A percentile compares a stretch with the other conserved stretches of the same genome.
phyloP scores from a whole-genome alignment of 495 filamentous ascomycete species.

The Penicillium crystallinum region DNA sequence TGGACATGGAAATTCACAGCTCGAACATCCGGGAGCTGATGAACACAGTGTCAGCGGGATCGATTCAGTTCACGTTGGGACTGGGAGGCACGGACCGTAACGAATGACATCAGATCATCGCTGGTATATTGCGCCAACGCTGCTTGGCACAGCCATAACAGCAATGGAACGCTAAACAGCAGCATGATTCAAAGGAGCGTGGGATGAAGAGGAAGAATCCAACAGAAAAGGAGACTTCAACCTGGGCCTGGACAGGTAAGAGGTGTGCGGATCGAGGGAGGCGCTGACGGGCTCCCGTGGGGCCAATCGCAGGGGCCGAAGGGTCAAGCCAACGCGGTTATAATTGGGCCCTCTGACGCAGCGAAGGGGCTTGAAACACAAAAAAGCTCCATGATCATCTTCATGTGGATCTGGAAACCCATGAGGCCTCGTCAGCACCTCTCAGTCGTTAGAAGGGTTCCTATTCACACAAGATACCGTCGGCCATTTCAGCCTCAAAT shows the following conservation, averaged over 20 bases:
- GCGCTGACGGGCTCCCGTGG: neutral
- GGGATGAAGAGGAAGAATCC: neutral
- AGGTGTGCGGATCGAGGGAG: neutral
- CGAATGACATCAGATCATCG: conserved; percentile 8
- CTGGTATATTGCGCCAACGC: conserved; percentile 6
- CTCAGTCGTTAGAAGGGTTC: neutral
- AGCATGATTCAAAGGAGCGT: conserved; percentile 5
- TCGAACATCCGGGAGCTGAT: conserved; percentile 25
- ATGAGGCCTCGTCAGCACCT: conserved; percentile 4
- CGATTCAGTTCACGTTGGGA: neutral
- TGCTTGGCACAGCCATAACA: conserved; percentile 8
- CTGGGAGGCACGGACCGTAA: conserved; percentile 1
- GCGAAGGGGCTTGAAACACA: conserved; percentile 1
- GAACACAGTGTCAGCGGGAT: conserved; percentile 2
- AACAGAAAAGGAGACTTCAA: neutral
- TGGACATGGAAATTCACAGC: conserved; percentile 30
- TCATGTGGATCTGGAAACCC: neutral
- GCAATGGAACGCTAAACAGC: neutral
- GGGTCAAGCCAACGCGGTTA: neutral
- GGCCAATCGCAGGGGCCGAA: neutral
- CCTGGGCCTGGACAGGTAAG: neutral
- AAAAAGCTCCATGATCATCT: neutral
- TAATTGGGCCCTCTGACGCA: conserved; percentile 1
- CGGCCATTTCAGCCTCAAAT: neutral
- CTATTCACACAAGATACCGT: neutral